These are phyloP conservation scores for Umbelopsis vinacea DNA, from an alignment of 192 early-diverging fungal species.

Conservation along the genomic window DNA sequence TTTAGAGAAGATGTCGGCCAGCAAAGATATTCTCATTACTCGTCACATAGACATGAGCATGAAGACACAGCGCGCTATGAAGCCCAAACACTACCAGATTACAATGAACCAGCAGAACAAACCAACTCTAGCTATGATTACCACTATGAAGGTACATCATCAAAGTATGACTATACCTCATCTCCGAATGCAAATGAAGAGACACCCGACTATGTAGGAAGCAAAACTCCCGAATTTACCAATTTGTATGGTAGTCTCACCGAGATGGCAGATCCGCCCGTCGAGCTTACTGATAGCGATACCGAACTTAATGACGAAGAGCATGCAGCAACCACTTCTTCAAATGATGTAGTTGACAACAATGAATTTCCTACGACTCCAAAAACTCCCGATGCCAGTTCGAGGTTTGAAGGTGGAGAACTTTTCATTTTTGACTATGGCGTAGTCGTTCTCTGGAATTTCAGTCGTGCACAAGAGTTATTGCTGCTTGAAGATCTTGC, in stretches of 20 bases:
- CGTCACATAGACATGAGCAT: background rate
- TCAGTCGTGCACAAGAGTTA: slow-evolving; percentile 54
- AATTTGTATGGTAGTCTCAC: background rate
- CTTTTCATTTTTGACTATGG: slow-evolving; percentile 66
- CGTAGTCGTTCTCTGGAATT: slow-evolving; percentile 65
- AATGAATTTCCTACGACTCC: background rate
- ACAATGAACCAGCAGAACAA: background rate
- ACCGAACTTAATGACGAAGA: background rate
- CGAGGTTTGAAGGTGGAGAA: slow-evolving; percentile 51
- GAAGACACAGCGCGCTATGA: background rate
- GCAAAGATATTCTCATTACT: slow-evolving; percentile 26
- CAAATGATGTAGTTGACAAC: background rate
- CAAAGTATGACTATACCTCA: background rate
- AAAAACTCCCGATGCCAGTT: background rate
- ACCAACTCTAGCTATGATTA: background rate
- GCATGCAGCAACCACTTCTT: background rate
- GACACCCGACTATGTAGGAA: background rate
- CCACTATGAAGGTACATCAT: background rate
- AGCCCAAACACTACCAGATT: slow-evolving; percentile 7
- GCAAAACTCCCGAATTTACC: background rate
- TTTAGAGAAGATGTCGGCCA: slow-evolving; percentile 14
- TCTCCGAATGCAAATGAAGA: background rate
- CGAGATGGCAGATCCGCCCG: background rate
- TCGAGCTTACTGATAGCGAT: background rate
- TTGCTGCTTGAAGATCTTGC: slow-evolving; percentile 54